Conservation (phyloP, 352 stramenopile genomes). For the Pythium apleroticum region DNA sequence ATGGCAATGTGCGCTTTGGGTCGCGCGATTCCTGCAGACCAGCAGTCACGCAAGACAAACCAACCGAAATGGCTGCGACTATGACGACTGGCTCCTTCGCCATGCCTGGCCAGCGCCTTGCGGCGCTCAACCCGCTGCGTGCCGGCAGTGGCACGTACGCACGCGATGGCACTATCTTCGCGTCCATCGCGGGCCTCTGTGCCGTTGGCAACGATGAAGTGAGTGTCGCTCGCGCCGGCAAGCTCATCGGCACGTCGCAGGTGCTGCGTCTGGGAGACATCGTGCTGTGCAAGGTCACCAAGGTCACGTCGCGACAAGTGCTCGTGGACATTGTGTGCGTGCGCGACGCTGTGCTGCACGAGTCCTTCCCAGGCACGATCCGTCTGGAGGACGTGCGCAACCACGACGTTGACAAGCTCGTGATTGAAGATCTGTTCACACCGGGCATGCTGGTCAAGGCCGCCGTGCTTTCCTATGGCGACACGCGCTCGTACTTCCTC, state of each 20-base stretch:
- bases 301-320: constrained; percentile 73
- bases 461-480: constrained; percentile 79
- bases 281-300: constrained; percentile 64
- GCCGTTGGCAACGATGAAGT: constrained; percentile 40
- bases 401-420: constrained; percentile 79
- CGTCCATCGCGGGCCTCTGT: constrained; percentile 62
- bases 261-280: constrained; percentile 68
- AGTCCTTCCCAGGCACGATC: constrained; percentile 79
- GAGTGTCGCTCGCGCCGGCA: constrained; percentile 44
- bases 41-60: constrained; percentile 1
- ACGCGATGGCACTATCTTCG: constrained; percentile 63
- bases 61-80: constrained; percentile 26
- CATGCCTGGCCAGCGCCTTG: constrained; percentile 60
- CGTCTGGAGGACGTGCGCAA: constrained; percentile 77
- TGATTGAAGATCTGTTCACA: constrained; percentile 76
- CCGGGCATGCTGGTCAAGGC: constrained; percentile 75
- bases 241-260: constrained; percentile 64
- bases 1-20: not conserved
- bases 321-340: constrained; percentile 80
- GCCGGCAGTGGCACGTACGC: constrained; percentile 55
- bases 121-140: constrained; percentile 35
- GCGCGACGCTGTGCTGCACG: constrained; percentile 66
- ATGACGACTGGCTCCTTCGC: constrained; percentile 30
- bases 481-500: constrained; percentile 85
- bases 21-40: constrained; percentile 9